A percentile compares a stretch with the other conserved stretches of the same genome.
phyloP scores from a whole-genome alignment of 495 filamentous ascomycete species.

The Annulohypoxylon nitens region DNA sequence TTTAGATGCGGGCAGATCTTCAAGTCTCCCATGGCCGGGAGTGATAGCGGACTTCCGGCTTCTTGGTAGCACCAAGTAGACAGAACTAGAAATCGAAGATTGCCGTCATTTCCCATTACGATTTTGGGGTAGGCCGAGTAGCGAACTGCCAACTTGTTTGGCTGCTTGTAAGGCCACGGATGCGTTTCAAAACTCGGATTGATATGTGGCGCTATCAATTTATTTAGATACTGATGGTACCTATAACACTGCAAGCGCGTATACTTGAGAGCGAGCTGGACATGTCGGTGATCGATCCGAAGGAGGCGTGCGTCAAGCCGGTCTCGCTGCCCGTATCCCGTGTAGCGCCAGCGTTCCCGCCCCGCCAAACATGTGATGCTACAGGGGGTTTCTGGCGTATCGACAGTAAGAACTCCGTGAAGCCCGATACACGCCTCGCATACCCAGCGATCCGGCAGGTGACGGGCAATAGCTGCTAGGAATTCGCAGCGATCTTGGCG shows the following conservation, averaged over 20 bases:
- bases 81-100: slow-evolving; percentile 14
- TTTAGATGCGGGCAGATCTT: slow-evolving; percentile 28
- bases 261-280: slow-evolving; percentile 37
- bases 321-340: background rate
- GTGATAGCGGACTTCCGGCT: background rate
- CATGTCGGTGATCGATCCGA: slow-evolving; percentile 13
- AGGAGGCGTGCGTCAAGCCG: slow-evolving; percentile 1
- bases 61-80: slow-evolving; percentile 4
- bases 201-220: background rate
- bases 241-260: background rate
- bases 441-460: slow-evolving; percentile 12
- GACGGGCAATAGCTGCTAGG: slow-evolving; percentile 25
- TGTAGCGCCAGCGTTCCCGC: background rate
- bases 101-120: background rate
- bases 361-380: slow-evolving; percentile 1
- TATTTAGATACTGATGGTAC: slow-evolving; percentile 6
- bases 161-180: background rate
- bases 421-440: slow-evolving; percentile 25
- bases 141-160: background rate
- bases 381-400: slow-evolving; percentile 5
- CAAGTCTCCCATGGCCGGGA: slow-evolving; percentile 17
- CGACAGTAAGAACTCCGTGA: background rate
- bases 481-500: slow-evolving; percentile 9
- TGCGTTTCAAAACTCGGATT: background rate
- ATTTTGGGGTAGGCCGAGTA: slow-evolving; percentile 23